These are phyloP conservation scores for Centaurea solstitialis DNA, from an alignment of 129 eudicot genomes.

Conservation along the genomic window DNA sequence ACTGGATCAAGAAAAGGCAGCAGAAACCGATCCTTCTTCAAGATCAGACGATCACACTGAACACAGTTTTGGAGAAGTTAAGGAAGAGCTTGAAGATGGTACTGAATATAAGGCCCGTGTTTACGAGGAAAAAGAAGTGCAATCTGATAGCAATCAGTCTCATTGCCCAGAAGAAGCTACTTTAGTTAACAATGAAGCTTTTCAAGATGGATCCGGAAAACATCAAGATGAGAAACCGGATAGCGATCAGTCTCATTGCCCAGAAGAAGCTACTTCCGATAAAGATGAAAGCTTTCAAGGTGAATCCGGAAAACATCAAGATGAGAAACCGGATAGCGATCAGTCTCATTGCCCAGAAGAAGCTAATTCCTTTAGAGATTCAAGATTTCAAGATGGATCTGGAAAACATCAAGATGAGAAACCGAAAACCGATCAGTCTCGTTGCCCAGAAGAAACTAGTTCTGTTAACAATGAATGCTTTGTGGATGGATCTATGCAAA, in stretches of 20 bases:
- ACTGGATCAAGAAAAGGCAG: slow-evolving; percentile 48
- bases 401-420: slow-evolving; percentile 23
- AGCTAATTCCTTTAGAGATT: slow-evolving; percentile 28
- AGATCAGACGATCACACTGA: slow-evolving; percentile 28
- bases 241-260: slow-evolving; percentile 8
- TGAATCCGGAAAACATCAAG: slow-evolving; percentile 22
- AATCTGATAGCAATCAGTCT: slow-evolving; percentile 18
- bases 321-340: slow-evolving; percentile 7
- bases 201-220: slow-evolving; percentile 27
- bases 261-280: slow-evolving; percentile 34
- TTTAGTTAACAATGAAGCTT: slow-evolving; percentile 32
- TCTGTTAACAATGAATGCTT: slow-evolving; percentile 29
- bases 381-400: slow-evolving; percentile 20
- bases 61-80: slow-evolving; percentile 23
- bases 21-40: slow-evolving; percentile 30
- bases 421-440: slow-evolving; percentile 16
- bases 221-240: slow-evolving; percentile 14
- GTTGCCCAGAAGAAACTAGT: slow-evolving; percentile 23
- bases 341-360: slow-evolving; percentile 27
- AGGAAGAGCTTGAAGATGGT: slow-evolving; percentile 16
- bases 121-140: slow-evolving; percentile 20
- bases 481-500: slow-evolving; percentile 19
- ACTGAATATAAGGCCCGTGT: neutral
- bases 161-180: slow-evolving; percentile 23
- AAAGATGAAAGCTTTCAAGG: slow-evolving; percentile 23